Percentiles rank a stretch among this genome's conserved stretches.
Evolutionary conservation across 2,329 filamentous ascomycete species (phyloP).

Genomic region (Rutstroemia sp.): DNA sequence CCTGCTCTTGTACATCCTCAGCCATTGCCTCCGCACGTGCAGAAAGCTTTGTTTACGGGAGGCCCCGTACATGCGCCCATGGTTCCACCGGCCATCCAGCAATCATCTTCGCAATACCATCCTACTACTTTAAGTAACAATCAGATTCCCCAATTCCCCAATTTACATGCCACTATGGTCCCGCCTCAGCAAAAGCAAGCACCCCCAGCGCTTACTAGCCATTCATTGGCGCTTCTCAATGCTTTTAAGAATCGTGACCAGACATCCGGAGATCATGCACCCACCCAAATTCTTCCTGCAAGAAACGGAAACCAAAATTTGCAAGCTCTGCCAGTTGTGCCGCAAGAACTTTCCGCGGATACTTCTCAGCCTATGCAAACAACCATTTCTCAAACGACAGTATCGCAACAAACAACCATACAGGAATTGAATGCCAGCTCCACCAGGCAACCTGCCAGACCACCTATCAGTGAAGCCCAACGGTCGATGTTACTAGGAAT

Average conservation of each 20-base stretch:
- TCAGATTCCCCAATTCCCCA: conserved; percentile 22
- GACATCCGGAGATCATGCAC: conserved; percentile 7
- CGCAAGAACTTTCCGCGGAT: conserved; percentile 27
- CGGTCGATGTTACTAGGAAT: conserved; percentile 25
- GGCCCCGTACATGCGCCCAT: conserved; percentile 26
- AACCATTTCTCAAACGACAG: conserved; percentile 1
- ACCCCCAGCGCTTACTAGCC: conserved; percentile 32
- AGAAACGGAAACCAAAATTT: conserved; percentile 12
- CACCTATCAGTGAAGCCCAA: conserved; percentile 23
- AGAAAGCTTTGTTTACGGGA: conserved; percentile 43
- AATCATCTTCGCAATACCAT: conserved; percentile 9
- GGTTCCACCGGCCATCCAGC: conserved; percentile 27
- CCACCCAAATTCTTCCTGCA: conserved; percentile 14
- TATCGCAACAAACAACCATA: conserved; percentile 9
- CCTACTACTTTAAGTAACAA: conserved; percentile 10
- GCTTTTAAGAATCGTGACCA: conserved; percentile 34
- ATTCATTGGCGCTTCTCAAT: conserved; percentile 39
- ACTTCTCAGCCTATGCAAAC: conserved; percentile 8
- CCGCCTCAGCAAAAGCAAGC: conserved; percentile 18
- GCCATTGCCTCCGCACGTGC: conserved; percentile 44
- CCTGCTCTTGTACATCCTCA: conserved; percentile 31
- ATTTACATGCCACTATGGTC: conserved; percentile 23
- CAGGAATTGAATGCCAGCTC: neutral
- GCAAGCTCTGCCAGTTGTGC: conserved; percentile 7
- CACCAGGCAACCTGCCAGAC: conserved; percentile 12